phyloP scores from a whole-genome alignment of 2,329 filamentous ascomycete genomes.

The Metarhizium robertsii region DNA sequence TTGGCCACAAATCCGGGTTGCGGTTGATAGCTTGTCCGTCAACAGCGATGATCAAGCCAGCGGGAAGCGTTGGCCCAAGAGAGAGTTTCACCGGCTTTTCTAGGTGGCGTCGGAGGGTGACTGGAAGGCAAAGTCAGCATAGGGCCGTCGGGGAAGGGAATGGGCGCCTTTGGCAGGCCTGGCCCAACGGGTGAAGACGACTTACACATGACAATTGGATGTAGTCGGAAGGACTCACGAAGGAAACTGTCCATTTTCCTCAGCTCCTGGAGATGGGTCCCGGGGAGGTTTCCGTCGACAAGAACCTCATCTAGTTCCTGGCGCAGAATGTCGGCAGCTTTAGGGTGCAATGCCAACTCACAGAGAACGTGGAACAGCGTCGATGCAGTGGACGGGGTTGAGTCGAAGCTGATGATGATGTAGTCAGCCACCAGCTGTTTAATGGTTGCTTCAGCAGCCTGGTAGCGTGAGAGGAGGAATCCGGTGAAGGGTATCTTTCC shows the following conservation, averaged over 20 bases:
- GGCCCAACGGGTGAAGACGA: conserved; percentile 9
- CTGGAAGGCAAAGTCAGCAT: background rate
- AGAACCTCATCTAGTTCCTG: conserved; percentile 31
- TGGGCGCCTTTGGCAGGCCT: no score
- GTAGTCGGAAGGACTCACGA: conserved; percentile 6
- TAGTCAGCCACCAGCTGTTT: conserved; percentile 5
- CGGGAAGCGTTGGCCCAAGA: conserved; percentile 12
- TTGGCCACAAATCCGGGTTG: conserved; percentile 10
- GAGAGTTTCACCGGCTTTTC: conserved; percentile 10
- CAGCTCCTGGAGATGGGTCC: conserved; percentile 12
- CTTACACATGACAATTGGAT: conserved; percentile 2
- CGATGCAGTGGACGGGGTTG: conserved; percentile 5
- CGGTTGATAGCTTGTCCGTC: conserved; percentile 12
- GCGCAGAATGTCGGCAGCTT: conserved; percentile 32
- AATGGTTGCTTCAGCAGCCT: background rate
- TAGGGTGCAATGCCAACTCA: conserved; percentile 34
- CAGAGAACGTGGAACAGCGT: conserved; percentile 19
- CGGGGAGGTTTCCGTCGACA: conserved; percentile 11
- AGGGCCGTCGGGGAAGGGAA: background rate
- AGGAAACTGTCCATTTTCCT: conserved; percentile 15
- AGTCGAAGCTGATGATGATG: conserved; percentile 7
- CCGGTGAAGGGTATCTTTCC: background rate
- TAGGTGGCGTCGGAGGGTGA: conserved; percentile 9
- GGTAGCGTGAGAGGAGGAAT: background rate
- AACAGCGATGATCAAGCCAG: conserved; percentile 13